Evolutionary conservation across 2,329 filamentous ascomycete genomes (phyloP).

Genomic region (Cladophialophora psammophila): DNA sequence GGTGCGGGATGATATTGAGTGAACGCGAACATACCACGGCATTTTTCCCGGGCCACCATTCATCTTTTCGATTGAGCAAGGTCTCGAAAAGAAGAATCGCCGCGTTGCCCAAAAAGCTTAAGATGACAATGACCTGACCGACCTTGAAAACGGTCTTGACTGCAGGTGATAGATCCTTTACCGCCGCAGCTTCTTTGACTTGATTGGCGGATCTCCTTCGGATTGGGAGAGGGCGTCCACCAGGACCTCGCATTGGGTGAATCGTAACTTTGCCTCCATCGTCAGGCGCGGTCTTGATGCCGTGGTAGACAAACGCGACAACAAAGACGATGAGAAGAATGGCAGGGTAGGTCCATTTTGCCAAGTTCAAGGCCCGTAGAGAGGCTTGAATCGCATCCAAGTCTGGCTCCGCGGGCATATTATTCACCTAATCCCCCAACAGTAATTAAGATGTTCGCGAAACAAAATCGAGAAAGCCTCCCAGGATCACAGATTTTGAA

Average conservation of each 20-base stretch:
- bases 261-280: conserved; percentile 48
- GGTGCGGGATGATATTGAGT: neutral
- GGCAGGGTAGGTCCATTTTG: conserved; percentile 65
- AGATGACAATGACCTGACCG: conserved; percentile 72
- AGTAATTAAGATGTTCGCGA: conserved; percentile 15
- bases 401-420: conserved; percentile 33
- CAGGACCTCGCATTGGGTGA: conserved; percentile 67
- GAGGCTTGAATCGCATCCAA: conserved; percentile 32
- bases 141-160: conserved; percentile 78
- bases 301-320: conserved; percentile 66
- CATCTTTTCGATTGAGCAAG: conserved; percentile 67
- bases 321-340: conserved; percentile 70
- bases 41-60: conserved; percentile 84
- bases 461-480: conserved; percentile 39
- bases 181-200: conserved; percentile 54
- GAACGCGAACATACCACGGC: conserved; percentile 67
- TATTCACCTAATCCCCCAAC: conserved; percentile 26
- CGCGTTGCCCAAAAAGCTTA: conserved; percentile 79
- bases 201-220: conserved; percentile 60
- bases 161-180: conserved; percentile 67
- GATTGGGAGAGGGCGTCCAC: conserved; percentile 84
- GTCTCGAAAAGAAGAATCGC: conserved; percentile 77
- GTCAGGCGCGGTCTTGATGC: conserved; percentile 62
- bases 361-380: conserved; percentile 36
- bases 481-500: conserved; percentile 26